phyloP scores from a whole-genome alignment of 2,329 filamentous ascomycete species.

The Aspergillus brasiliensis region DNA sequence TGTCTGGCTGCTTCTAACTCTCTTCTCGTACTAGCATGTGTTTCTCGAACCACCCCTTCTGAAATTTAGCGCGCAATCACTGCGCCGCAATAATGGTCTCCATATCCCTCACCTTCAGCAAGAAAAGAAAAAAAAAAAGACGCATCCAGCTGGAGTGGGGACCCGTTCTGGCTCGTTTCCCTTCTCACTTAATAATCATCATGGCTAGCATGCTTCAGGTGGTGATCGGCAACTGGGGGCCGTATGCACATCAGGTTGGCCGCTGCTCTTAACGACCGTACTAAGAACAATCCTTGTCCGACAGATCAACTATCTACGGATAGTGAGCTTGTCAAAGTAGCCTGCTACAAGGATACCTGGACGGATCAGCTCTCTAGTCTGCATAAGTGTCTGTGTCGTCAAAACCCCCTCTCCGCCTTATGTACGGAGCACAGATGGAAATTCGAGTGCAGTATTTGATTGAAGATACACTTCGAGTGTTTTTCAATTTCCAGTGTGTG shows the following conservation, averaged over 20 bases:
- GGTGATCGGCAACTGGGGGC: conserved; percentile 23
- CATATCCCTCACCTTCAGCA: background rate
- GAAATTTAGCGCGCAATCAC: background rate
- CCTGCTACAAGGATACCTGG: background rate
- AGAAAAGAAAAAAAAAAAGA: background rate
- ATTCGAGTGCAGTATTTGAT: background rate
- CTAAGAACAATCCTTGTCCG: conserved; percentile 11
- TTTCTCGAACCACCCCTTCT: background rate
- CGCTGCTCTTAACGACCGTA: conserved; percentile 9
- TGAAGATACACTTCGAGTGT: background rate
- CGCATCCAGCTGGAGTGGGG: background rate
- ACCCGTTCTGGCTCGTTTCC: background rate
- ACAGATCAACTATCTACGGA: background rate
- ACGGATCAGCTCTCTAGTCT: background rate
- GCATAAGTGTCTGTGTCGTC: background rate
- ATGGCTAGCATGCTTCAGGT: conserved; percentile 20
- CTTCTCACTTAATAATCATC: background rate
- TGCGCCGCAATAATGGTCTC: background rate
- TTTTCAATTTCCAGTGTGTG: no score
- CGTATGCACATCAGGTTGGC: conserved; percentile 21
- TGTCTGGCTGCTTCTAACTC: background rate
- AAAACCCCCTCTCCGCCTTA: background rate
- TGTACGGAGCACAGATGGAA: background rate
- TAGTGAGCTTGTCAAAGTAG: background rate
- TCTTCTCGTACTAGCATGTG: background rate